These are phyloP conservation scores for Cryptosporidium andersoni DNA, from an alignment of 169 alveolate genomes.

Conservation along the genomic window DNA sequence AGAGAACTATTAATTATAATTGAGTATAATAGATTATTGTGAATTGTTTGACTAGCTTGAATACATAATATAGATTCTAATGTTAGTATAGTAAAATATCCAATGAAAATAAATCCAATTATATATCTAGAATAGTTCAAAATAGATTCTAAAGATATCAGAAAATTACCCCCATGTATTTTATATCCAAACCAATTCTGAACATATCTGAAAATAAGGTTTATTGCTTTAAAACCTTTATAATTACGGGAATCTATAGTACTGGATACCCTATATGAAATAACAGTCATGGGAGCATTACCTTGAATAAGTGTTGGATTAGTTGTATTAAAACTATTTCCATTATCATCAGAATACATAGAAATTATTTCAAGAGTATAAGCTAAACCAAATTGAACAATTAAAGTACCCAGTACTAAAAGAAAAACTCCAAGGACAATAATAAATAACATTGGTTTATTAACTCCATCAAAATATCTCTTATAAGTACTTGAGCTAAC, in stretches of 20 bases:
- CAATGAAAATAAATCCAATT: constrained; percentile 16
- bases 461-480: constrained; percentile 24
- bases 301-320: constrained; percentile 2
- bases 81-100: constrained; percentile 19
- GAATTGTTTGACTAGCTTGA: constrained; percentile 51
- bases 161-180: not conserved
- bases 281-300: constrained; percentile 42
- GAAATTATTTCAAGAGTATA: constrained; percentile 29
- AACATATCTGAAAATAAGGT: constrained; percentile 20
- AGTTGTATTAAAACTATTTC: too few relatives aligned
- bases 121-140: constrained; percentile 28
- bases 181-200: constrained; percentile 19
- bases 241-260: constrained; percentile 46
- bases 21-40: constrained; percentile 26
- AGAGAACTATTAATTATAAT: constrained; percentile 25
- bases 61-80: constrained; percentile 53
- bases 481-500: constrained; percentile 40
- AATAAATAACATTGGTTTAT: constrained; percentile 7
- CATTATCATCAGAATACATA: constrained; percentile 5
- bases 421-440: constrained; percentile 24
- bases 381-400: constrained; percentile 48
- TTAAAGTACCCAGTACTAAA: constrained; percentile 28
- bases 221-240: not conserved
- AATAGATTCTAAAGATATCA: constrained; percentile 7
- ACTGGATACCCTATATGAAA: constrained; percentile 62